Evolutionary conservation across 2,329 filamentous ascomycete genomes (phyloP), one percentile per base, ranked within the genome.

Genomic region (Colletotrichum sublineola): DNA sequence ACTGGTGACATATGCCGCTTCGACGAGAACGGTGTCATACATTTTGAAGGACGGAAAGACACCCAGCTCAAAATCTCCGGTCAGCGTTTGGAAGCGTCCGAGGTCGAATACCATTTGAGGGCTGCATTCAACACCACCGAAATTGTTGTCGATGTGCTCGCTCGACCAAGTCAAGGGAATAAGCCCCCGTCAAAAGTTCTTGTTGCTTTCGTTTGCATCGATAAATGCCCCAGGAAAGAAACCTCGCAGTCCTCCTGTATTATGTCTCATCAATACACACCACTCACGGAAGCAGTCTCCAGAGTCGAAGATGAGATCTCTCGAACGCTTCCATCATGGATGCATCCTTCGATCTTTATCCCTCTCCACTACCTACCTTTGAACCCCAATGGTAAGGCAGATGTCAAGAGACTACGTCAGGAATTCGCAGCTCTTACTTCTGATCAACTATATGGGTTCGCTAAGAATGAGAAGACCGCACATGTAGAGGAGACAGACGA

Each of bases 21-120:
- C 50, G 40, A 65, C 44, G 36, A 53, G 31, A 55, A 62, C 60
- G 64, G 64, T 15, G 71, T 66, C 5, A 58, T 77, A 11, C 71
- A 76, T 33, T 75, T 68, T 44, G 61, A 67, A 18, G 75, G 74
- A 67, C 77, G 73, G 33, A 75, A 73, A 40, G 77, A 77, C 52
- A 64, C 50, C 5, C 71, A 75, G 56, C 73, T 77, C 44, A 78
- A 78, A 63, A 73, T 81, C 12, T 75, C 78, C 29, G 79, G 79
- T 12, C 75, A 81, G 11, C 77, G 80, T 3, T 63, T 81, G 36
- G 80, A 81, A 64, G 64, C 77, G 1, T 75, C 67, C 0, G 79
- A 81, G 44, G 75, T 81, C 2, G 79, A 81, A 20, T 29, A 60
- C 40, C 67, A 71, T 33, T 42, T 70, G 2, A 55, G 70, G 12